A percentile compares a stretch with the other conserved stretches of the same genome.
Conservation (phyloP, 139 green algal species). For the Coelastrella sp. region DNA sequence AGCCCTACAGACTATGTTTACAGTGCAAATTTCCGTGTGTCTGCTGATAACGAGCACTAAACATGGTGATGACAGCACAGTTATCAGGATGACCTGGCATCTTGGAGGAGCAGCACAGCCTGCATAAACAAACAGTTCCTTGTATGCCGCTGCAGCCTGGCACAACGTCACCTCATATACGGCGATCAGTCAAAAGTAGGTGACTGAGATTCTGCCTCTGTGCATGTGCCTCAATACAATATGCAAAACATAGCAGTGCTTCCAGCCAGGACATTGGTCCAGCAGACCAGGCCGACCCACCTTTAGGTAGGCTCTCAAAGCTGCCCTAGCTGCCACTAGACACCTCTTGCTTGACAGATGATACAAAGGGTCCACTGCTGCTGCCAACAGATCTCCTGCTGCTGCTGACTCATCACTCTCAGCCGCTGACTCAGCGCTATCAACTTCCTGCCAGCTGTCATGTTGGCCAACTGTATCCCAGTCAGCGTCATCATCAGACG, state of each 20-base stretch:
- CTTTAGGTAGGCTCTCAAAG: neutral
- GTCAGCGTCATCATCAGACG: neutral
- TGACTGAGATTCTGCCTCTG: too few species aligned
- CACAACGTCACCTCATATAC: too few species aligned
- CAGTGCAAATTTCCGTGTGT: too few species aligned
- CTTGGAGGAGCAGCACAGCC: too few species aligned
- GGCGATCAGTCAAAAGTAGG: too few species aligned
- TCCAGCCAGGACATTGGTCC: neutral
- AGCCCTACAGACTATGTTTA: neutral
- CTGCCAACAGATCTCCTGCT: conserved; percentile 34
- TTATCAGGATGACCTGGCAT: too few species aligned
- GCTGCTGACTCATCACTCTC: neutral
- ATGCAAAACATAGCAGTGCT: neutral
- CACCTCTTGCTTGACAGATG: neutral
- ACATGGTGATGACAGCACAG: too few species aligned
- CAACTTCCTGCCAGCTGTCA: conserved; percentile 34
- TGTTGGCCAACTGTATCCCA: conserved; percentile 14
- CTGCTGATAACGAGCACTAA: too few species aligned
- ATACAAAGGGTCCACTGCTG: conserved; percentile 29
- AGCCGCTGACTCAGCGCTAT: neutral
- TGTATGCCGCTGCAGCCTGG: too few species aligned
- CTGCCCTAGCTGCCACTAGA: neutral
- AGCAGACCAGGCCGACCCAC: neutral
- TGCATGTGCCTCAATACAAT: too few species aligned
- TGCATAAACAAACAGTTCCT: too few species aligned